phyloP scores from a whole-genome alignment of 78 protist genomes.

The Chrysochromulina parva region DNA sequence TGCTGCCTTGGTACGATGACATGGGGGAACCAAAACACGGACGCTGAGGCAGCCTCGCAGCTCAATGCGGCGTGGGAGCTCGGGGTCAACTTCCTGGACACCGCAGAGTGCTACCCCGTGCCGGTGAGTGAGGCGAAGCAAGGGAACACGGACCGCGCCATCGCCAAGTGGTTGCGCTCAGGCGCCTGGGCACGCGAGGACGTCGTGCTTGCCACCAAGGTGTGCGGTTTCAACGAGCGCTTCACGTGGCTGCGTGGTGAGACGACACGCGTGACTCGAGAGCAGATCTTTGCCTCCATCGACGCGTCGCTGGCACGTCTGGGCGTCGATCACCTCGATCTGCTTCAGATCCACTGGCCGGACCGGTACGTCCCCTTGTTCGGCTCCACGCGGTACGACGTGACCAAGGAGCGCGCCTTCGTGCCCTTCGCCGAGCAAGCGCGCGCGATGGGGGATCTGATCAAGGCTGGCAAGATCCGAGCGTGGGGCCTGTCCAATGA shows the following conservation, averaged over 20 bases:
- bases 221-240: slow-evolving; percentile 26
- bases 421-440: slow-evolving; percentile 47
- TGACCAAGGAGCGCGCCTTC: not conserved
- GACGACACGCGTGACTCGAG: not conserved
- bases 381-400: slow-evolving; percentile 25
- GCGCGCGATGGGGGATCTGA: slow-evolving; percentile 41
- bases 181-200: not conserved
- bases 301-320: slow-evolving; percentile 53
- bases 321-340: slow-evolving; percentile 46
- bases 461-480: slow-evolving; percentile 50
- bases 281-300: slow-evolving; percentile 24
- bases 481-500: slow-evolving; percentile 49
- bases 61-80: slow-evolving; percentile 14
- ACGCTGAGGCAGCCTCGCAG: slow-evolving; percentile 35
- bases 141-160: slow-evolving; percentile 15
- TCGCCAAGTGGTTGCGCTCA: slow-evolving; percentile 27
- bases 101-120: slow-evolving; percentile 49
- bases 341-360: slow-evolving; percentile 66
- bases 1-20: slow-evolving; percentile 27
- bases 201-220: slow-evolving; percentile 38
- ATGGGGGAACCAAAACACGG: slow-evolving; percentile 40
- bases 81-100: slow-evolving; percentile 59
- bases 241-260: slow-evolving; percentile 10
- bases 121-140: slow-evolving; percentile 31
- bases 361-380: slow-evolving; percentile 39